Percentiles rank a stretch among this genome's conserved stretches.
Conservation (phyloP, 176 grass and related monocot genomes). For the Oryza coarctata region DNA sequence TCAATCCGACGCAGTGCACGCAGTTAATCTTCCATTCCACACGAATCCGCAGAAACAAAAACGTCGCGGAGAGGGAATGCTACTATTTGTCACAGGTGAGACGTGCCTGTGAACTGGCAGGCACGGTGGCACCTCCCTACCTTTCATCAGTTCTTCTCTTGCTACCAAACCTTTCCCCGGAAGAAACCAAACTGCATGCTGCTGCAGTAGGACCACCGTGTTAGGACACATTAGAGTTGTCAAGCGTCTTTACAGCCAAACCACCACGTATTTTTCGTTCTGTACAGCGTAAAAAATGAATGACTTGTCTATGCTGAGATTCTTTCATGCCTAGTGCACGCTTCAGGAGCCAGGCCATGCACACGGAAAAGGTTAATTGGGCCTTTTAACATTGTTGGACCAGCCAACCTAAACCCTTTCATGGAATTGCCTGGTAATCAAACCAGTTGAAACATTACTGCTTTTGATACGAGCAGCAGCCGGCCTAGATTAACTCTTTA, state of each 20-base stretch:
- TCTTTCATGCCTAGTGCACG: not conserved
- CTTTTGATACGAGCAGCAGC: not conserved
- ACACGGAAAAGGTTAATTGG: not conserved
- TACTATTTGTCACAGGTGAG: not conserved
- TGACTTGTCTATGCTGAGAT: not conserved
- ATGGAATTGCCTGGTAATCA: not conserved
- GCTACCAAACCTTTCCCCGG: not conserved
- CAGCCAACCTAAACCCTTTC: not conserved
- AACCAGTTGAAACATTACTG: not conserved
- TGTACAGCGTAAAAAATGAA: not conserved
- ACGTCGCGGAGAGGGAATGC: not conserved
- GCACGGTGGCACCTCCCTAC: not conserved
- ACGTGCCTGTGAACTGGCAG: not conserved
- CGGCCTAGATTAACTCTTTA: not conserved
- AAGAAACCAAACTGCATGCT: slow-evolving; percentile 5
- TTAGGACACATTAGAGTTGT: slow-evolving; percentile 13
- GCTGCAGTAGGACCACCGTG: slow-evolving; percentile 1
- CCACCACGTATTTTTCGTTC: not conserved
- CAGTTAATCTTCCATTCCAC: no score
- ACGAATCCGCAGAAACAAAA: not conserved
- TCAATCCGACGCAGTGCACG: not conserved
- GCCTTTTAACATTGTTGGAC: not conserved
- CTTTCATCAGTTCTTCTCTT: not conserved
- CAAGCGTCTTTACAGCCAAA: not conserved
- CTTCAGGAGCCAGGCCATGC: not conserved